A percentile compares a stretch with the other conserved stretches of the same genome.
These are phyloP conservation scores for Nicotiana tomentosiformis DNA, from an alignment of 257 asterid genomes.

Conservation along the genomic window DNA sequence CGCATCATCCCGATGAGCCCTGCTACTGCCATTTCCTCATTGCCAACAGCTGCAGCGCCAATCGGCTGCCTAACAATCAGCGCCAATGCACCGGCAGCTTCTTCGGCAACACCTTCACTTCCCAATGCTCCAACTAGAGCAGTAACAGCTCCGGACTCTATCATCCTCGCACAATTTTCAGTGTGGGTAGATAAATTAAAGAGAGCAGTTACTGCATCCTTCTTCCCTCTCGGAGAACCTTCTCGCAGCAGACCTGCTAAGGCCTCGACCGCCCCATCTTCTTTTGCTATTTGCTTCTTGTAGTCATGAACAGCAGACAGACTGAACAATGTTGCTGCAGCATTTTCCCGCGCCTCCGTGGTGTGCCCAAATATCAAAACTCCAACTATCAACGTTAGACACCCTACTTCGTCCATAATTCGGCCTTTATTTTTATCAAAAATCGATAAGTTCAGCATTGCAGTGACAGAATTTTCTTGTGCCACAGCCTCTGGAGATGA, in stretches of 20 bases:
- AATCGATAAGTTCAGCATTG: conserved; percentile 78
- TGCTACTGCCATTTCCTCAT: conserved; percentile 51
- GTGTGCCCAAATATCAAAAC: conserved; percentile 69
- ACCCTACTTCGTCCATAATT: conserved; percentile 79
- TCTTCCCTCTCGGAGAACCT: conserved; percentile 80
- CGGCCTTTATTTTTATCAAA: conserved; percentile 70
- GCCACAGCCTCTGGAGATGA: conserved; percentile 53
- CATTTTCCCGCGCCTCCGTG: conserved; percentile 81
- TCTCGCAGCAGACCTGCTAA: conserved; percentile 51
- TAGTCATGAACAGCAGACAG: conserved; percentile 90
- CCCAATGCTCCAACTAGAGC: conserved; percentile 60
- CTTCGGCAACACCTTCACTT: conserved; percentile 66
- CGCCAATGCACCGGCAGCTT: conserved; percentile 91
- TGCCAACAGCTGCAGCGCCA: conserved; percentile 74
- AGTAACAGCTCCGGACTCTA: conserved; percentile 66
- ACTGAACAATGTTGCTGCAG: conserved; percentile 91
- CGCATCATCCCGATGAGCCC: conserved; percentile 76
- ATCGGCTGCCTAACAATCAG: conserved; percentile 63
- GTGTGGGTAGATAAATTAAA: conserved; percentile 73
- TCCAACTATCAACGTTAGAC: conserved; percentile 53
- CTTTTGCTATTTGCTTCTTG: conserved; percentile 62
- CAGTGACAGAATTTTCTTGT: conserved; percentile 89
- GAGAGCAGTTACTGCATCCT: conserved; percentile 88
- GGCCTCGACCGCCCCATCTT: conserved; percentile 75
- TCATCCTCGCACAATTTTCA: conserved; percentile 59